Conservation (phyloP, 768 basidiomycete genomes). For the Termitomyces sp. region DNA sequence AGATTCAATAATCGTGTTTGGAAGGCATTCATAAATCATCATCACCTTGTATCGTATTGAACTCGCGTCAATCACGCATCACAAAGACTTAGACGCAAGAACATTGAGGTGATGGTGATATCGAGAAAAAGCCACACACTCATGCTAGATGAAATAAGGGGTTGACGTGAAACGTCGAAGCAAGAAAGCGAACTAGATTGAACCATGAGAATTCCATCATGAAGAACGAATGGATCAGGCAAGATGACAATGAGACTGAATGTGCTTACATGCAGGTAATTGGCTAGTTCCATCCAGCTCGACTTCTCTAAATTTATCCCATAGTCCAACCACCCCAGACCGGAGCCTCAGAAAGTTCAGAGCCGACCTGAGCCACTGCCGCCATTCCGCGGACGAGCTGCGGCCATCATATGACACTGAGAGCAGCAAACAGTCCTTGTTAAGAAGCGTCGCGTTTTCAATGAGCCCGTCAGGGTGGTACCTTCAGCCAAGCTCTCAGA, state of each 20-base stretch:
- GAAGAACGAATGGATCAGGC: not conserved
- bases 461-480: not conserved
- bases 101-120: not conserved
- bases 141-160: not conserved
- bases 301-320: not conserved
- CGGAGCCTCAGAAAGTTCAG: no score
- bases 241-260: not conserved
- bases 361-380: not conserved
- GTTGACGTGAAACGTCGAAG: not conserved
- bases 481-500: not conserved
- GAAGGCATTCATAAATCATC: not conserved
- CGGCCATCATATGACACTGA: not conserved
- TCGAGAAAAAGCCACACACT: not conserved
- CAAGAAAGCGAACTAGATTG: not conserved
- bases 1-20: not conserved
- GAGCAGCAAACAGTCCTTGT: not conserved
- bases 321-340: not conserved
- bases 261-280: not conserved
- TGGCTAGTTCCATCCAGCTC: not conserved
- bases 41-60: not conserved
- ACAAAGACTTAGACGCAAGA: not conserved
- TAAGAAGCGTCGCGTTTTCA: no score
- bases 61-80: not conserved
- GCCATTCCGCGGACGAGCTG: not conserved
- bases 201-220: not conserved